Conservation (phyloP, 169 alveolate species). For the Plasmodium coatneyi region DNA sequence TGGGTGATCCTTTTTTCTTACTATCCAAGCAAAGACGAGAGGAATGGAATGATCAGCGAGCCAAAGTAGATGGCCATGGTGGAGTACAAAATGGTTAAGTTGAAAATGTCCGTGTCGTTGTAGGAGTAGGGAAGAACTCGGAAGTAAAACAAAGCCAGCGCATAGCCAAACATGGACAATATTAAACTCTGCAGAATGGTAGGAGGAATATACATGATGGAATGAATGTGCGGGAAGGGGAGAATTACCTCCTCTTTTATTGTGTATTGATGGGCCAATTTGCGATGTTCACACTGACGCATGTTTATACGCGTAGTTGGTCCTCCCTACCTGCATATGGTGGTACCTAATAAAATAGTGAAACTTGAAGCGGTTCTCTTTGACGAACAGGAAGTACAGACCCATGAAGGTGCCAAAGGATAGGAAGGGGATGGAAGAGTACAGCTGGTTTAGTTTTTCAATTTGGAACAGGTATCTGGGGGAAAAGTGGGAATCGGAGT, state of each 20-base stretch:
- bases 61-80: constrained; percentile 72
- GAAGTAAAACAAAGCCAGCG: constrained; percentile 67
- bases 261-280: not conserved
- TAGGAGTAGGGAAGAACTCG: constrained; percentile 71
- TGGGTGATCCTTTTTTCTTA: not conserved
- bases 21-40: constrained; percentile 69
- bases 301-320: not conserved
- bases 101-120: constrained; percentile 61
- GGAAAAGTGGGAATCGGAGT: not conserved
- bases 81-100: constrained; percentile 57
- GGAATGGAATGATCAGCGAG: constrained; percentile 43
- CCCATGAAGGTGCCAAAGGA: constrained; percentile 72
- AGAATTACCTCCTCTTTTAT: not conserved
- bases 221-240: not conserved
- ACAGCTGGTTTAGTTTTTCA: constrained; percentile 48
- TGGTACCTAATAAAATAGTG: constrained; percentile 63
- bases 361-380: constrained; percentile 65
- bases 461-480: constrained; percentile 40
- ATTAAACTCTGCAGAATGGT: constrained; percentile 25
- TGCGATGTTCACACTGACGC: not conserved
- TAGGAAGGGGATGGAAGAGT: constrained; percentile 56
- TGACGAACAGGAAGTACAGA: constrained; percentile 57
- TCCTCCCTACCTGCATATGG: constrained; percentile 55
- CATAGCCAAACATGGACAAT: constrained; percentile 72
- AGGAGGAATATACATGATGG: not conserved